A percentile compares a stretch with the other conserved stretches of the same genome.
Conservation (phyloP, 495 filamentous ascomycete genomes). For the Thozetella sp. region DNA sequence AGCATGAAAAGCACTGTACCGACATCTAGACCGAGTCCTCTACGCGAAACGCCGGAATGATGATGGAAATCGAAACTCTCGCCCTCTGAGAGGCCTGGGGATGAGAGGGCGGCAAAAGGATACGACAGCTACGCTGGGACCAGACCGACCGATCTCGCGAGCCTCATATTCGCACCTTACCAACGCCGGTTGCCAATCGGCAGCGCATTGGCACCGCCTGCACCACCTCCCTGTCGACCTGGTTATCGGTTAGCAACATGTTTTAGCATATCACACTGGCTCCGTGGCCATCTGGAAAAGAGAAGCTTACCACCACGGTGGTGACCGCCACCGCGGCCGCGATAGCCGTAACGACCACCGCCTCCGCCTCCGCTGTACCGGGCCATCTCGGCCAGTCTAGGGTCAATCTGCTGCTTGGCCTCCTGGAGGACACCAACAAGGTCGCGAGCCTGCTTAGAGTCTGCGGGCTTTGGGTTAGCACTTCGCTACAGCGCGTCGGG, state of each 20-base stretch:
- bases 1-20: slow-evolving; percentile 22
- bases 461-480: slow-evolving; percentile 50
- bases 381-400: slow-evolving; percentile 92
- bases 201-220: slow-evolving; percentile 42
- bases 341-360: slow-evolving; percentile 64
- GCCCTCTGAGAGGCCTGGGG: slow-evolving; percentile 3
- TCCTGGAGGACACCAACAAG: slow-evolving; percentile 89
- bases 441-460: slow-evolving; percentile 96
- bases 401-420: slow-evolving; percentile 98
- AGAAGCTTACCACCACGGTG: slow-evolving; percentile 34
- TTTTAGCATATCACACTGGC: too few relatives aligned
- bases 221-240: slow-evolving; percentile 27
- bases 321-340: slow-evolving; percentile 63
- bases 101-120: slow-evolving; percentile 2
- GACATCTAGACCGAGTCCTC: slow-evolving; percentile 23
- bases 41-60: slow-evolving; percentile 19
- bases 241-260: too few relatives aligned
- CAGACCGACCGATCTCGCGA: background rate
- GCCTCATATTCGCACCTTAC: slow-evolving; percentile 24
- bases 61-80: slow-evolving; percentile 11
- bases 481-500: too few relatives aligned
- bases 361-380: slow-evolving; percentile 90
- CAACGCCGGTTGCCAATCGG: slow-evolving; percentile 49
- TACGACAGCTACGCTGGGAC: slow-evolving; percentile 10
- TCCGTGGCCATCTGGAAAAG: too few relatives aligned